phyloP scores from a whole-genome alignment of 345 rosid genomes.

The Populus alba region DNA sequence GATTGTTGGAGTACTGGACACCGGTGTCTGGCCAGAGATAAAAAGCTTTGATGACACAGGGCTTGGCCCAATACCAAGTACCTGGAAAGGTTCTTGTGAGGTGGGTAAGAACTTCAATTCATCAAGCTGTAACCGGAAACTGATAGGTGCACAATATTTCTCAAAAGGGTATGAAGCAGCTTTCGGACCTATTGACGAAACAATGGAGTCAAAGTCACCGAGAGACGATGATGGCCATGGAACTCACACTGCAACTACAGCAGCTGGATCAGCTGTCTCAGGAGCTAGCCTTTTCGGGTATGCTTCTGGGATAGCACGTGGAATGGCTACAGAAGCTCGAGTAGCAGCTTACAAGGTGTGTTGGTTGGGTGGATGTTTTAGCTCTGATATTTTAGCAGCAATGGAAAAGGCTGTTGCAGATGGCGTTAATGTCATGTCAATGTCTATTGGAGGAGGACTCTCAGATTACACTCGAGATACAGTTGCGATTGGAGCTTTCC shows the following conservation, averaged over 20 bases:
- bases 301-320: slow-evolving; percentile 27
- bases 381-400: slow-evolving; percentile 26
- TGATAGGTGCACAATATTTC: slow-evolving; percentile 32
- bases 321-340: slow-evolving; percentile 31
- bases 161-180: slow-evolving; percentile 29
- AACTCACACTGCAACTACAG: slow-evolving; percentile 32
- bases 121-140: slow-evolving; percentile 30
- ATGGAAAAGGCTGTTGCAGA: slow-evolving; percentile 25
- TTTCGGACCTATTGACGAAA: slow-evolving; percentile 26
- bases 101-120: slow-evolving; percentile 25
- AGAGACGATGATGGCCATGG: slow-evolving; percentile 37
- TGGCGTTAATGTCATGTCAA: slow-evolving; percentile 23
- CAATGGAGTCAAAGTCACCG: slow-evolving; percentile 26
- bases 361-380: slow-evolving; percentile 29
- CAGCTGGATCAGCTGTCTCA: slow-evolving; percentile 28
- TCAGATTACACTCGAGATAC: slow-evolving; percentile 20
- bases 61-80: slow-evolving; percentile 29
- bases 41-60: slow-evolving; percentile 29
- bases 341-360: slow-evolving; percentile 28
- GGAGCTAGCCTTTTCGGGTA: slow-evolving; percentile 33
- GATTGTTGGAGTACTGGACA: slow-evolving; percentile 30
- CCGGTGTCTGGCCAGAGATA: slow-evolving; percentile 30
- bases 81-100: slow-evolving; percentile 32
- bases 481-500: slow-evolving; percentile 26
- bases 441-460: slow-evolving; percentile 27